Conservation (phyloP, 2,329 filamentous ascomycete species). For the Nemania sp. region DNA sequence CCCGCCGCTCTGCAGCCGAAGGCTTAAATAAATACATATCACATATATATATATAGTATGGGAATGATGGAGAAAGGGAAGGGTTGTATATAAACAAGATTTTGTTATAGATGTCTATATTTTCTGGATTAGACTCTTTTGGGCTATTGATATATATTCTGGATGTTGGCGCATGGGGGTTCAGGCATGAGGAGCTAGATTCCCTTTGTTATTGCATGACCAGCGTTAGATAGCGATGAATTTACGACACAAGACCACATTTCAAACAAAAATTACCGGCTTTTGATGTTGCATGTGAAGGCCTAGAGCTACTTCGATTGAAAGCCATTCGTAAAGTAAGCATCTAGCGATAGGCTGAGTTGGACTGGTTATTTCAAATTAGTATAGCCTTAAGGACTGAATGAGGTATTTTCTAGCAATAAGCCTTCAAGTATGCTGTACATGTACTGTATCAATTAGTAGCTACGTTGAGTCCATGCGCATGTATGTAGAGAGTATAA, state of each 20-base stretch:
- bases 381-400: neutral
- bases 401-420: neutral
- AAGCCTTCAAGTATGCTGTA: too few species aligned
- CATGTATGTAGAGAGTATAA: too few species aligned
- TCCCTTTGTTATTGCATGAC: conserved; percentile 32
- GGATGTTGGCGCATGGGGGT: neutral
- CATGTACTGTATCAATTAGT: too few species aligned
- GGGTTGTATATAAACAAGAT: conserved; percentile 16
- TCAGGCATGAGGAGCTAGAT: neutral
- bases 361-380: too few species aligned
- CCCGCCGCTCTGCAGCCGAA: conserved; percentile 42
- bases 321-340: neutral
- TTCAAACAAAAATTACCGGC: conserved; percentile 30
- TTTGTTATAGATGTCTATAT: conserved; percentile 15
- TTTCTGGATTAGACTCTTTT: conserved; percentile 6
- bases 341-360: too few species aligned
- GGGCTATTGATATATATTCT: neutral
- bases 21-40: conserved; percentile 27
- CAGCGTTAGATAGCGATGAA: conserved; percentile 37
- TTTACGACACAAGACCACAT: conserved; percentile 39
- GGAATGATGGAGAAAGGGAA: neutral
- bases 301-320: neutral
- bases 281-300: conserved; percentile 7
- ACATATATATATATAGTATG: neutral
- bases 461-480: too few species aligned